These are phyloP conservation scores for Calonectria pseudoreteaudii DNA, from an alignment of 2,329 filamentous ascomycete genomes.

Conservation along the genomic window DNA sequence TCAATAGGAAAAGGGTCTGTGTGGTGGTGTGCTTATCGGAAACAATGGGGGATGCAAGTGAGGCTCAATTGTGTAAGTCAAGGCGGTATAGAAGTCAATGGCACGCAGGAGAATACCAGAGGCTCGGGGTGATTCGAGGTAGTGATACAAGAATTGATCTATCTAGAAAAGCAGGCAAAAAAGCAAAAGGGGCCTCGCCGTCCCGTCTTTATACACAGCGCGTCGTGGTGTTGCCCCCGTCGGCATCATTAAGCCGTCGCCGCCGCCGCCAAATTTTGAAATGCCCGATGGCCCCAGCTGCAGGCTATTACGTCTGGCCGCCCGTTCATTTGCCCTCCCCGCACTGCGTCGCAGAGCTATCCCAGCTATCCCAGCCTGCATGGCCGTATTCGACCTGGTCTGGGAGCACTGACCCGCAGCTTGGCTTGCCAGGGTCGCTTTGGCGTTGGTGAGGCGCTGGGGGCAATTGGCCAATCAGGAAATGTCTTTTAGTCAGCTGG, in stretches of 20 bases:
- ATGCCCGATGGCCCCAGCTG: not conserved
- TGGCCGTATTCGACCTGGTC: slow-evolving; percentile 1
- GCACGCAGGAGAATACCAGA: not conserved
- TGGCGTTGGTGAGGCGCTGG: not conserved
- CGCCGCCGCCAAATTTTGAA: slow-evolving; percentile 5
- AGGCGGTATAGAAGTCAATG: not conserved
- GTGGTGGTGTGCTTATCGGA: slow-evolving; percentile 10
- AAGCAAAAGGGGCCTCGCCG: not conserved
- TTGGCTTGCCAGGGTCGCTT: not conserved
- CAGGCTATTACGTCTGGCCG: not conserved
- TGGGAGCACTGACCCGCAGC: not conserved
- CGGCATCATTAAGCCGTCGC: slow-evolving; percentile 6
- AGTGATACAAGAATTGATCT: slow-evolving; percentile 7
- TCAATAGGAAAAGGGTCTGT: not conserved
- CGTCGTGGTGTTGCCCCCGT: not conserved
- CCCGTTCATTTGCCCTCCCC: slow-evolving; percentile 7
- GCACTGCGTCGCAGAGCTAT: not conserved
- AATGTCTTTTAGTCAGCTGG: slow-evolving; percentile 48
- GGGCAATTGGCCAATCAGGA: slow-evolving; percentile 43
- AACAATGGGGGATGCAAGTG: not conserved
- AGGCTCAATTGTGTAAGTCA: slow-evolving; percentile 6
- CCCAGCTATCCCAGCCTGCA: not conserved
- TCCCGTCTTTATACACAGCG: slow-evolving; percentile 5
- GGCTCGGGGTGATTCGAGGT: not conserved
- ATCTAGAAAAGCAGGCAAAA: not conserved